These are phyloP conservation scores for Mycosphaerella arachidis DNA, from an alignment of 2,329 filamentous ascomycete genomes.

Conservation along the genomic window DNA sequence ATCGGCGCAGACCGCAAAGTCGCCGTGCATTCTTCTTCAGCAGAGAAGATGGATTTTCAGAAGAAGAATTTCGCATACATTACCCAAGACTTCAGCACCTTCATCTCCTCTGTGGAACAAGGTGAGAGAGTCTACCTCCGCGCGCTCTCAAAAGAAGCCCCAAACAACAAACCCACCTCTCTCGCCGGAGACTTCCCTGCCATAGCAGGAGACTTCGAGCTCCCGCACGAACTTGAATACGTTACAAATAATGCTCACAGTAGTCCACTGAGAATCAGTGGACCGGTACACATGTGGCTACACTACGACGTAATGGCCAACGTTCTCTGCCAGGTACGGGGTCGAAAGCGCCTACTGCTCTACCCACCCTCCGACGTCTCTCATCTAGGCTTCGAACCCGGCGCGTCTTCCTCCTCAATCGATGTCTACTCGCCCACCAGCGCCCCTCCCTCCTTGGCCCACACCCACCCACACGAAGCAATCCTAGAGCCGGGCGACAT, in stretches of 20 bases:
- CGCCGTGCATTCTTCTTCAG: slow-evolving; percentile 66
- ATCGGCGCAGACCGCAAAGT: slow-evolving; percentile 63
- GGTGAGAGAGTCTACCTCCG: slow-evolving; percentile 72
- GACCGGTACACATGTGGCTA: slow-evolving; percentile 80
- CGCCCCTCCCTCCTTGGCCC: slow-evolving; percentile 21
- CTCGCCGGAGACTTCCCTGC: slow-evolving; percentile 67
- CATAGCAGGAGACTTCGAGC: slow-evolving; percentile 63
- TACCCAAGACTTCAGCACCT: slow-evolving; percentile 62
- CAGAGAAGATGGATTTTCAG: slow-evolving; percentile 71
- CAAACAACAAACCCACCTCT: slow-evolving; percentile 65
- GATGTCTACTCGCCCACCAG: slow-evolving; percentile 56
- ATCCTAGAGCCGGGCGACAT: slow-evolving; percentile 67
- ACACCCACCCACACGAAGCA: slow-evolving; percentile 63
- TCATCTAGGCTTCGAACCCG: slow-evolving; percentile 65
- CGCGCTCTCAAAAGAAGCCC: slow-evolving; percentile 65
- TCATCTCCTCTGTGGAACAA: slow-evolving; percentile 56
- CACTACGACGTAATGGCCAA: slow-evolving; percentile 92
- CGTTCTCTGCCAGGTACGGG: slow-evolving; percentile 72
- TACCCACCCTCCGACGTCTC: slow-evolving; percentile 74
- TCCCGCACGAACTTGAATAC: slow-evolving; percentile 59
- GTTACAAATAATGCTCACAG: slow-evolving; percentile 66
- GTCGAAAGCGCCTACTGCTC: slow-evolving; percentile 67
- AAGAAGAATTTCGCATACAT: slow-evolving; percentile 77
- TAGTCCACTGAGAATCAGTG: slow-evolving; percentile 74
- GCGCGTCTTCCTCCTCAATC: slow-evolving; percentile 73